Evolutionary conservation across 2,329 filamentous ascomycete species (phyloP).

Genomic region (Penicillium brevicompactum): DNA sequence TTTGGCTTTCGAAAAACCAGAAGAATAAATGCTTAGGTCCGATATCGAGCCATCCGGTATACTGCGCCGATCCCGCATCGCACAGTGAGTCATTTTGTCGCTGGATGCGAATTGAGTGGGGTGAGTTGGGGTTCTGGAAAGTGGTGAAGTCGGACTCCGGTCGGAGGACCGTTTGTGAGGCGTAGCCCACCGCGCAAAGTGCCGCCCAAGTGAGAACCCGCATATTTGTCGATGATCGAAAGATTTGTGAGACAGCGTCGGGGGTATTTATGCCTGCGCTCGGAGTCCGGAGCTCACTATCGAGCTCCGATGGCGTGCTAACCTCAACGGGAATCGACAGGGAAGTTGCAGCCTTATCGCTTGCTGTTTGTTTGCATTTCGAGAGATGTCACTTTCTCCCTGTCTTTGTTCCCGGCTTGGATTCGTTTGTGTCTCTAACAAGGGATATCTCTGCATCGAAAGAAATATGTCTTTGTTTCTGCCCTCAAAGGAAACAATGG

Average conservation of each 20-base stretch:
- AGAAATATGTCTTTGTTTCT: too few relatives aligned
- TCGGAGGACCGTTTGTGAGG: constrained; percentile 5
- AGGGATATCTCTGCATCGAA: too few relatives aligned
- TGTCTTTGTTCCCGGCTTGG: too few relatives aligned
- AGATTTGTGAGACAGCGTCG: neutral
- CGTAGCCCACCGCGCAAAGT: neutral
- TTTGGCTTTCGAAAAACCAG: constrained; percentile 47
- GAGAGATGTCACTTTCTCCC: too few relatives aligned
- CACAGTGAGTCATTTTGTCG: constrained; percentile 20
- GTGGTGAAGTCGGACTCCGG: constrained; percentile 2
- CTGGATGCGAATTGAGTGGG: constrained; percentile 19
- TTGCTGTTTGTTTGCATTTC: too few relatives aligned
- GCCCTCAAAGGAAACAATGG: too few relatives aligned
- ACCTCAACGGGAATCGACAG: neutral
- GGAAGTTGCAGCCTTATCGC: too few relatives aligned
- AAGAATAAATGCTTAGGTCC: constrained; percentile 33
- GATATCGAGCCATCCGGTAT: constrained; percentile 21
- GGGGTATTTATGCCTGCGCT: neutral
- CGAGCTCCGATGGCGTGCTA: neutral
- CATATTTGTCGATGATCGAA: neutral
- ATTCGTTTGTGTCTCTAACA: too few relatives aligned
- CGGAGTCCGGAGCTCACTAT: neutral
- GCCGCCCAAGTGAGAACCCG: neutral
- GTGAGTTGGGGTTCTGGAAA: constrained; percentile 8
- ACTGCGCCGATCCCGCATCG: constrained; percentile 17